These are phyloP conservation scores for Diospyros lotus DNA, from an alignment of 148 eudicot genomes.

Conservation along the genomic window DNA sequence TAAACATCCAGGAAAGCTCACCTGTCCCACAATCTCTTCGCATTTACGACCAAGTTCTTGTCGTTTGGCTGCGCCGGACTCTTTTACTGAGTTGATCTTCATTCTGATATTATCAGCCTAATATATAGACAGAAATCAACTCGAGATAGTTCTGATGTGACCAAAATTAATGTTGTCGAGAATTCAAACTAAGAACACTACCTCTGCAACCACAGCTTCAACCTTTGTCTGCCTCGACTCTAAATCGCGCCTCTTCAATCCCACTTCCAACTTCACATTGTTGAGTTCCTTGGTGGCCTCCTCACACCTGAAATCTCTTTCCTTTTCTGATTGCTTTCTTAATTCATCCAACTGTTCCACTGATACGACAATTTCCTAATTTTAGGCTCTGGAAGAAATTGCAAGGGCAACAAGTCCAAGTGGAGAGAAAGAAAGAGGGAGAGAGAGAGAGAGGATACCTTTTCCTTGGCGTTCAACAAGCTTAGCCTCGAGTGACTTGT, in stretches of 20 bases:
- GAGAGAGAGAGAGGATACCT: constrained; percentile 33
- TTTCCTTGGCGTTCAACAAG: constrained; percentile 65
- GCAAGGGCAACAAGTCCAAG: background rate
- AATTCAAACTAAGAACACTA: constrained; percentile 20
- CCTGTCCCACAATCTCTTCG: constrained; percentile 64
- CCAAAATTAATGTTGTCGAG: background rate
- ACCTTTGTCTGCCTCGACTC: constrained; percentile 52
- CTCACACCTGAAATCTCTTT: constrained; percentile 45
- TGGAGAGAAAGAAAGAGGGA: background rate
- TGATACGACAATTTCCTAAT: constrained; percentile 20
- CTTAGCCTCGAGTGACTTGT: constrained; percentile 73
- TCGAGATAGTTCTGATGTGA: background rate
- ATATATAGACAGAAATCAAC: constrained; percentile 6
- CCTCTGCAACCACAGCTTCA: constrained; percentile 61
- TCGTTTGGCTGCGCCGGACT: constrained; percentile 46
- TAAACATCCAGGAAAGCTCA: constrained; percentile 14
- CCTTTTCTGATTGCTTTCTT: constrained; percentile 58
- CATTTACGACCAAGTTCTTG: constrained; percentile 46
- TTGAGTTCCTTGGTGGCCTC: constrained; percentile 52
- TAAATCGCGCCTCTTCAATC: constrained; percentile 43
- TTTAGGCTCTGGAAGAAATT: constrained; percentile 5
- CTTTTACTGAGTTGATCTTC: constrained; percentile 45
- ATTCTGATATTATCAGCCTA: constrained; percentile 48
- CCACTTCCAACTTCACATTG: constrained; percentile 61
- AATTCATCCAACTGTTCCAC: constrained; percentile 62